These are phyloP conservation scores for Penicillium odoratum DNA, from an alignment of 495 filamentous ascomycete species.

Conservation along the genomic window DNA sequence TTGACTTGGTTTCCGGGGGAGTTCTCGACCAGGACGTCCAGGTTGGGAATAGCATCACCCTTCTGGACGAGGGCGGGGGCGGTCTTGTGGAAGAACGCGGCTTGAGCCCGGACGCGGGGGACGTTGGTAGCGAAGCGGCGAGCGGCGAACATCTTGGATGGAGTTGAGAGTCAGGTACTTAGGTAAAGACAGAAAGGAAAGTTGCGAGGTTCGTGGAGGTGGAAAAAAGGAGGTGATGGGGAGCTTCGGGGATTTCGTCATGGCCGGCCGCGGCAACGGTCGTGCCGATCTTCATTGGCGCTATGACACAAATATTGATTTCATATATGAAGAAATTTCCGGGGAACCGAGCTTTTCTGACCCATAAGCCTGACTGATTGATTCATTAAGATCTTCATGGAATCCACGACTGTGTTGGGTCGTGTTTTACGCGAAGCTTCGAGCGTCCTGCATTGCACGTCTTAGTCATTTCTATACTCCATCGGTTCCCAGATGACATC, in stretches of 20 bases:
- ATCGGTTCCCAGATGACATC: too few relatives aligned
- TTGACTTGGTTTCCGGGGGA: constrained; percentile 82
- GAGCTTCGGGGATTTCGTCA: constrained; percentile 17
- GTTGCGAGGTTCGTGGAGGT: not conserved
- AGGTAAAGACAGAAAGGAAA: not conserved
- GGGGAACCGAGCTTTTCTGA: not conserved
- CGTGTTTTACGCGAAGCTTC: too few relatives aligned
- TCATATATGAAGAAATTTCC: not conserved
- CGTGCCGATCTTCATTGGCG: constrained; percentile 11
- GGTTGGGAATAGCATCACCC: constrained; percentile 64
- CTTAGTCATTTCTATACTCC: too few relatives aligned
- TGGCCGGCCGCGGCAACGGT: constrained; percentile 3
- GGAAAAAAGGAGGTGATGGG: not conserved
- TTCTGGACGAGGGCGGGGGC: constrained; percentile 56
- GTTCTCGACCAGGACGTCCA: constrained; percentile 57
- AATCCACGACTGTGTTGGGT: not conserved
- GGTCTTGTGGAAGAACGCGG: constrained; percentile 52
- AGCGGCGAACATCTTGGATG: constrained; percentile 41
- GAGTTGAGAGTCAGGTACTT: constrained; percentile 3
- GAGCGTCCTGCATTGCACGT: too few relatives aligned
- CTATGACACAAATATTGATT: constrained; percentile 1
- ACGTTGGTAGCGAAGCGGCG: constrained; percentile 40
- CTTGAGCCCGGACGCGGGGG: constrained; percentile 37
- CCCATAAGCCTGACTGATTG: not conserved
- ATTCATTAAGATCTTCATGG: not conserved